Evolutionary conservation across 2,329 filamentous ascomycete genomes (phyloP).

Genomic region (Shiraia sp.): DNA sequence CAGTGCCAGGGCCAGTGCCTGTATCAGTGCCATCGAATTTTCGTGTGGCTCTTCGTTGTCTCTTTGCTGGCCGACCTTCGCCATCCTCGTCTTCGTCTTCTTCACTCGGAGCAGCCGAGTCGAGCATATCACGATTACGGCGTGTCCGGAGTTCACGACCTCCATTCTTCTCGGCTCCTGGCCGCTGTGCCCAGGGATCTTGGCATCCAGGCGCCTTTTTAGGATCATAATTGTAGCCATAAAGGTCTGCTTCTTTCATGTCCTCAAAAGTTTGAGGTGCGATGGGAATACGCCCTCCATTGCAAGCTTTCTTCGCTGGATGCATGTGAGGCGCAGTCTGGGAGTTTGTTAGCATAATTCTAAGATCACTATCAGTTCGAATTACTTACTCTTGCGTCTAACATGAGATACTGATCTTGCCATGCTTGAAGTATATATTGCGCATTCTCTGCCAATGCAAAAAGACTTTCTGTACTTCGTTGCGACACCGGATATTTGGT

Average conservation of each 20-base stretch:
- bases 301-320: constrained; percentile 55
- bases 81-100: constrained; percentile 43
- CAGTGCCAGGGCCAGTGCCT: constrained; percentile 37
- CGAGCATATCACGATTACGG: constrained; percentile 45
- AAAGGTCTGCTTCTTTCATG: constrained; percentile 63
- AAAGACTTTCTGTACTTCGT: constrained; percentile 58
- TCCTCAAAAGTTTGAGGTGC: constrained; percentile 58
- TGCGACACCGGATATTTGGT: constrained; percentile 48
- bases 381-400: constrained; percentile 50
- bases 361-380: not conserved
- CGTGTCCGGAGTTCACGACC: constrained; percentile 54
- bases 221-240: constrained; percentile 62
- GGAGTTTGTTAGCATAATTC: constrained; percentile 24
- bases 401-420: constrained; percentile 62
- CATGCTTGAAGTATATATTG: constrained; percentile 57
- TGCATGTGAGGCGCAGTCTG: constrained; percentile 57
- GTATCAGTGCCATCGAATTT: constrained; percentile 40
- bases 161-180: constrained; percentile 49
- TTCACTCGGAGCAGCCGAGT: constrained; percentile 43
- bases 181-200: constrained; percentile 59
- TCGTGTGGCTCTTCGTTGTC: constrained; percentile 41
- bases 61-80: constrained; percentile 34
- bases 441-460: constrained; percentile 59
- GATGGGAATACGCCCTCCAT: constrained; percentile 52
- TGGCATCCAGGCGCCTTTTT: constrained; percentile 56